Base-by-base conservation (phyloP, 2,329 filamentous ascomycete genomes). In the Talaromyces sp. region DNA sequence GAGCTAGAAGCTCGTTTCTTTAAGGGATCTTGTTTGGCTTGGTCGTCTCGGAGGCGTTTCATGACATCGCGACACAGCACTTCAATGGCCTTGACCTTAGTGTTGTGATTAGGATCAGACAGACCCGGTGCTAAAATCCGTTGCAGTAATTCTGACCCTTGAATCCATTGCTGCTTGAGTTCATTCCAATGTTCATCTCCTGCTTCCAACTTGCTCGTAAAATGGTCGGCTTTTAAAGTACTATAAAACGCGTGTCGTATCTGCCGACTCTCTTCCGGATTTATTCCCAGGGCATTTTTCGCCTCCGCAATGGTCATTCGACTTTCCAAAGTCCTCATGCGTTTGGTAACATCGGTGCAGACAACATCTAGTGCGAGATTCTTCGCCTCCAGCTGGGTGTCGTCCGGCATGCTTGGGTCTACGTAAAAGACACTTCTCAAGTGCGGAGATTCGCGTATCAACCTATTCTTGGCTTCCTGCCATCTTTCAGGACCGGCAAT, bases 281-380 rank as follows among this genome's bases (percentile, higher is more conserved):
- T 89, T 63, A 91, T 78, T 31, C 84, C 84, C 48, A 91, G 78
- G 31, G 81, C 77, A 67, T 88, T 89, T 70, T 91, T 92, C 4
- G 88, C 89, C 59, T 91, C 86, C 1, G 84, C 81, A 45, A 93
- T 82, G 0, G 84, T 86, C 81, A 93, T 85, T n/a, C 82, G 79
- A 35, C 78, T 80, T 51, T 85, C 82, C 58, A 84, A 69, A 11
- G 77, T 84, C 65, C 89, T 84, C 78, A 92, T 86, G 19, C 88
- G 80, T 73, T 94, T 94, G 1, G 89, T 92, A 31, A 93, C 88
- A 73, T 93, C 89, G 28, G 84, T 87, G 67, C 88, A 91, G 22
- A 95, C 86, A 46, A 91, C 82, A 69, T 95, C 89, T 5, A 95
- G 76, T 0, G 89, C 88, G 46, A 90, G 77, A 37, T 80, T 80